A percentile compares a stretch with the other conserved stretches of the same genome.
Evolutionary conservation across 1,284 basidiomycete genomes (phyloP).

Genomic region (Cutaneotrichosporon sp.): DNA sequence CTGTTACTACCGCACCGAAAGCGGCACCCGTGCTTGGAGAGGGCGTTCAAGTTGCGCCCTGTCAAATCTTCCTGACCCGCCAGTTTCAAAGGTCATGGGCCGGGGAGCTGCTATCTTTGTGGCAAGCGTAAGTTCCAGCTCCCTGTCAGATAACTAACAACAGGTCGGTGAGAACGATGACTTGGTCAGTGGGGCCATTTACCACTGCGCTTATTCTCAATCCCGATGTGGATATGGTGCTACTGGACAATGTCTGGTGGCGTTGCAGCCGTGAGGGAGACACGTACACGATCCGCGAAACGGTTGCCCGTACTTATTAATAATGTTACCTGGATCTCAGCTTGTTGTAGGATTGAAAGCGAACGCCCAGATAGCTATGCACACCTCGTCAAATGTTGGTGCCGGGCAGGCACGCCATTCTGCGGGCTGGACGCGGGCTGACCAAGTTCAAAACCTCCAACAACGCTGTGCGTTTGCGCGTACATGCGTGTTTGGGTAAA

Average conservation of each 20-base stretch:
- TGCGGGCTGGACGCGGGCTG: no score
- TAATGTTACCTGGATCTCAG: no score
- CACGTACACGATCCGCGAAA: constrained; percentile 17
- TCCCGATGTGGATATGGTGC: constrained; percentile 17
- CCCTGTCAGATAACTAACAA: not conserved
- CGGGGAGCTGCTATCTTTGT: not conserved
- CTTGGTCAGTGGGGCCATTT: constrained; percentile 14
- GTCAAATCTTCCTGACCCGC: constrained; percentile 4
- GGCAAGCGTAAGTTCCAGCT: constrained; percentile 3
- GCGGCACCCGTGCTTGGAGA: not conserved
- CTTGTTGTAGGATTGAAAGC: no score
- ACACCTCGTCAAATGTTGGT: no score
- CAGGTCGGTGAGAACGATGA: not conserved
- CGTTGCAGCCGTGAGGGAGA: constrained; percentile 12
- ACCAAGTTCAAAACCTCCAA: no score
- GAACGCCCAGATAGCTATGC: no score
- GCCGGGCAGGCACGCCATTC: no score
- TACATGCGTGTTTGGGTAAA: no score
- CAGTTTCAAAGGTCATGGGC: not conserved
- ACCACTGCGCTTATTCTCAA: constrained; percentile 7
- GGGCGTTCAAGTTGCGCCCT: not conserved
- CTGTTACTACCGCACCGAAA: not conserved
- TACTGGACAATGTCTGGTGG: constrained; percentile 18
- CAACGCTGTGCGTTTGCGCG: no score
- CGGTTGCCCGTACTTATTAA: constrained; percentile 1